Conservation (phyloP, 2,329 filamentous ascomycete genomes). For the Ophiostoma quercus region DNA sequence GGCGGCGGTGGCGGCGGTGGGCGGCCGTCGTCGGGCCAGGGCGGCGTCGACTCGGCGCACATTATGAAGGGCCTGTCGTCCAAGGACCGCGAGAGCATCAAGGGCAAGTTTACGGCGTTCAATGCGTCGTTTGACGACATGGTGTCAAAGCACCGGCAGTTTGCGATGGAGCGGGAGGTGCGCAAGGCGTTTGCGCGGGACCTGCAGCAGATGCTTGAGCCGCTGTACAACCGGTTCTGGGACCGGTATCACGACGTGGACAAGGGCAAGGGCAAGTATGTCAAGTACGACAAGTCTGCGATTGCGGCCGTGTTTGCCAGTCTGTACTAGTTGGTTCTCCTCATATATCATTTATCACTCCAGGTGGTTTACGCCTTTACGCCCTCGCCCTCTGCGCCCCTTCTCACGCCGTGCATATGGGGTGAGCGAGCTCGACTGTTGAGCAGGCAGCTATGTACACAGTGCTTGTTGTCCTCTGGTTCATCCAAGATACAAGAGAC, state of each 20-base stretch:
- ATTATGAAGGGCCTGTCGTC: conserved; percentile 77
- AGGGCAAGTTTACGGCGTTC: conserved; percentile 90
- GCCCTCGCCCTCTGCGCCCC: background rate
- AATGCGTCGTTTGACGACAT: conserved; percentile 88
- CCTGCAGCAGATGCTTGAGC: conserved; percentile 86
- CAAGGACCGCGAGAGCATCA: conserved; percentile 94
- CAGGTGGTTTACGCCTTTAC: too few species aligned
- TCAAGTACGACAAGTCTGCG: conserved; percentile 87
- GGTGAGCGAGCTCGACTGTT: background rate
- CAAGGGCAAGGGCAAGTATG: conserved; percentile 96
- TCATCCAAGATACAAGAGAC: background rate
- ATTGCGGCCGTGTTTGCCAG: conserved; percentile 63
- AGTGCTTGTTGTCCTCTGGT: background rate
- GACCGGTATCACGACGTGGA: conserved; percentile 96
- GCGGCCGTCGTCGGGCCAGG: conserved; percentile 67
- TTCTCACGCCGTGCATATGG: background rate
- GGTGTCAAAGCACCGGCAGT: conserved; percentile 72
- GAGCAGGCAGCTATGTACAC: background rate
- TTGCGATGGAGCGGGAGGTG: conserved; percentile 88
- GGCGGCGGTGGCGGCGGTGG: conserved; percentile 31
- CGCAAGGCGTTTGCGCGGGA: conserved; percentile 73
- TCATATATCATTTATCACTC: background rate
- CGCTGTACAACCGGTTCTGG: conserved; percentile 91
- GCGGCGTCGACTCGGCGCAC: conserved; percentile 65
- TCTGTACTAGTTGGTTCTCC: conserved; percentile 38